phyloP scores from a whole-genome alignment of 164 flowering plant species.

The Dillenia turbinata region DNA sequence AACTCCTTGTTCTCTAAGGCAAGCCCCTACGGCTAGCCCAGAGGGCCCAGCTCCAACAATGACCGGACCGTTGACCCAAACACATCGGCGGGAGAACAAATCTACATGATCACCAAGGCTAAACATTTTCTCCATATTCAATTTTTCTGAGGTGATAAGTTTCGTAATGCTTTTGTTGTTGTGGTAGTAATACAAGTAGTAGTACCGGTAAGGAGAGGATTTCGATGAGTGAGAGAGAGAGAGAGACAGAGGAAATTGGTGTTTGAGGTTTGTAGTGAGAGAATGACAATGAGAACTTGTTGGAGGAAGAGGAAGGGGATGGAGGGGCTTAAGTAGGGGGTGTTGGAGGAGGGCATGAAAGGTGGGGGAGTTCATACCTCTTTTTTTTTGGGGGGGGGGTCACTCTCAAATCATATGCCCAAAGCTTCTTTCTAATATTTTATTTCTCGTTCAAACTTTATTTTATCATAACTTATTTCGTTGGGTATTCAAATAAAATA shows the following conservation, averaged over 20 bases:
- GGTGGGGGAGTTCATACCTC: slow-evolving; percentile 5
- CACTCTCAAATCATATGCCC: slow-evolving; percentile 17
- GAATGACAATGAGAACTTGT: background rate
- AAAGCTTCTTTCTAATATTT: slow-evolving; percentile 11
- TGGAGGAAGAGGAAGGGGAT: slow-evolving; percentile 13
- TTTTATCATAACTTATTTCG: background rate
- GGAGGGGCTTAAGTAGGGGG: slow-evolving; percentile 27
- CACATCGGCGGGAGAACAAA: slow-evolving; percentile 23
- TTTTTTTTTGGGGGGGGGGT: background rate
- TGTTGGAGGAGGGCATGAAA: background rate
- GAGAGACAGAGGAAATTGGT: no score
- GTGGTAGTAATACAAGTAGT: no score
- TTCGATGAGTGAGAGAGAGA: no score
- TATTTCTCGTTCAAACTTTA: background rate
- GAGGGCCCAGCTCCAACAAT: slow-evolving; percentile 85
- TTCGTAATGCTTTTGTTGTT: no score
- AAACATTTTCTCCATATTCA: no score
- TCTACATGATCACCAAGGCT: no score
- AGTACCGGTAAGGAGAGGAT: no score
- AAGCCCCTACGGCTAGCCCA: slow-evolving; percentile 72
- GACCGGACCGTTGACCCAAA: slow-evolving; percentile 72
- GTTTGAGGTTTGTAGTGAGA: no score
- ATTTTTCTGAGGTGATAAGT: no score
- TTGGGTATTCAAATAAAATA: background rate
- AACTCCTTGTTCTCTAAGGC: slow-evolving; percentile 53